Evolutionary conservation across 1,284 basidiomycete species (phyloP), one percentile per base, ranked within the genome.

Genomic region (Sanghuangporus sanghuang): DNA sequence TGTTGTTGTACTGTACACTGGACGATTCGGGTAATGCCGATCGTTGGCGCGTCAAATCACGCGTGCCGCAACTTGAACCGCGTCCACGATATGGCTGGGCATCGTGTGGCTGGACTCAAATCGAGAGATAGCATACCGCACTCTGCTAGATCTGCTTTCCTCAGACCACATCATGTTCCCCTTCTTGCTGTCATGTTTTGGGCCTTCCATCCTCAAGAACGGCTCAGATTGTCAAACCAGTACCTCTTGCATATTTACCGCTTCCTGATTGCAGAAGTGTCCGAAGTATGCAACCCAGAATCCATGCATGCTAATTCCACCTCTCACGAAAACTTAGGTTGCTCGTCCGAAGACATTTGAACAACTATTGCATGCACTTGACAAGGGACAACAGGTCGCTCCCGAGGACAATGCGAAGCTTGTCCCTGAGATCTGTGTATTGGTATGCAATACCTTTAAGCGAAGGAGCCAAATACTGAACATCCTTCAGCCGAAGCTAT

Each of bases 111-210:
- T 18, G 27, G 27, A 27, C 27, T 53, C n/a, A 63, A 35, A 49
- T n/a, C 46, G n/a, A 50, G 35, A 23, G 57, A 57, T 40, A 38
- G 61, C 18, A 16, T 50, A n/a, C 16, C 39, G 16, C 50, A 62
- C 11, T 57, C 52, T 21, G 44, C 23, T 54, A 48, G 32, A 18
- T 38, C 54, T 12, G 42, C 48, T 6, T 59, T 66, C 48, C 60
- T 71, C 11, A 79, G 84, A 62, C 89, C 90, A 2, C 90, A 93
- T 69, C 90, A 93, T 71, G 76, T 93, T 52, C 80, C 81, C 57
- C 74, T 92, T 14, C 75, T 92, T 36, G 80, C 81, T 46, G 75
- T 91, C 42, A 76, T 91, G 44, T 75, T 84, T 64, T 75, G 86
- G 11, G 74, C 81, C 1, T 88, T 86, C 72, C 84, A 83, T 68